phyloP scores from a whole-genome alignment of 2,329 filamentous ascomycete genomes.

The Phoma sp. region DNA sequence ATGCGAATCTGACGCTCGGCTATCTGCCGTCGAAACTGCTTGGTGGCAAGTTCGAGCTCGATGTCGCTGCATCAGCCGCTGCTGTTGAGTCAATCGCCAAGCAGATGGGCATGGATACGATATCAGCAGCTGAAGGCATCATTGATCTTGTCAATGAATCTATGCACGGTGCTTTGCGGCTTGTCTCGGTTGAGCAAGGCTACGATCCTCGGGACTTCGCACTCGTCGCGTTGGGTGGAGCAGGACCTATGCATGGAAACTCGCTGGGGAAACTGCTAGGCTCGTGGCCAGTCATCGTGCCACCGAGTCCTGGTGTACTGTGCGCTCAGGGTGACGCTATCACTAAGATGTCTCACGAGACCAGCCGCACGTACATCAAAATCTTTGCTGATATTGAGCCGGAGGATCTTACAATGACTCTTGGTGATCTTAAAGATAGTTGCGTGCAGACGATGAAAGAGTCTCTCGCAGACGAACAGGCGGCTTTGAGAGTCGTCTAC shows the following conservation, averaged over 20 bases:
- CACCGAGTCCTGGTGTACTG: constrained; percentile 57
- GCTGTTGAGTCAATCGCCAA: constrained; percentile 54
- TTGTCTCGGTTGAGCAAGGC: constrained; percentile 60
- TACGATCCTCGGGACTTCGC: constrained; percentile 59
- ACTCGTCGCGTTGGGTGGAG: constrained; percentile 59
- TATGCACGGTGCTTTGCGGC: constrained; percentile 58
- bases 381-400: constrained; percentile 46
- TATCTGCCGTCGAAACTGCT: constrained; percentile 56
- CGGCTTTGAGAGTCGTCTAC: constrained; percentile 45
- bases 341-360: constrained; percentile 56
- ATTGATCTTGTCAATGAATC: constrained; percentile 59
- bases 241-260: constrained; percentile 59
- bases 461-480: constrained; percentile 41
- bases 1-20: constrained; percentile 57
- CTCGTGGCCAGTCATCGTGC: constrained; percentile 60
- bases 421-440: constrained; percentile 46
- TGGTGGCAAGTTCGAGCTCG: constrained; percentile 54
- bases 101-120: constrained; percentile 53
- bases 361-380: constrained; percentile 55
- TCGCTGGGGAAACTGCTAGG: constrained; percentile 57
- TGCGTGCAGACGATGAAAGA: constrained; percentile 49
- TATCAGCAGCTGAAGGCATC: constrained; percentile 56
- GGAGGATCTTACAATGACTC: constrained; percentile 41
- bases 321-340: constrained; percentile 59
- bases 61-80: constrained; percentile 50